Base-by-base conservation (phyloP, 768 basidiomycete genomes). In the Dioszegia aurantiaca region DNA sequence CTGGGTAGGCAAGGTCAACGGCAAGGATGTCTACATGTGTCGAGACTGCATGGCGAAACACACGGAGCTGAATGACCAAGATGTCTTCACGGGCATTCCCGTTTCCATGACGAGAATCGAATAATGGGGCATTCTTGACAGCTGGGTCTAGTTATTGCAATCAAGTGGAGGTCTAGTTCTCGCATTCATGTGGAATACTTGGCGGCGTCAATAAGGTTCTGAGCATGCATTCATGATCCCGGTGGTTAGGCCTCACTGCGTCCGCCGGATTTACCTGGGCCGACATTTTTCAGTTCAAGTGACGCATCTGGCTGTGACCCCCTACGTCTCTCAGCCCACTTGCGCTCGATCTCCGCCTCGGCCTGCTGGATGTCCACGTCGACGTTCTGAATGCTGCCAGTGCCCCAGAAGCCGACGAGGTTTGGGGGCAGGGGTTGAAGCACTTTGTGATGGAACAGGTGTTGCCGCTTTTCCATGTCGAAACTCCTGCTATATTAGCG, bases 381-480 rank as follows among this genome's bases (percentile, higher is more conserved):
- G 2, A 62, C 33, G 44, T 68, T 61, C 4, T 56, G 60, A 17
- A 64, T 54, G 5, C 31, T 48, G 17, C 68, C 68, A 46, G 62
- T 67, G 14, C 71, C 71, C 59, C 59, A 68, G n/a, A 70, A 62
- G 3, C 71, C 71, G 14, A 66, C 64, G 59, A 70, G 65, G 19
- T 53, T 37, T 0, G 72, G 74, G 17, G 68, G 57, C 9, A 77
- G 58, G 1, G 78, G 79, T 40, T 72, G 63, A 36, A 78, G 62
- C 33, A 77, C 69, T 0, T 73, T 74, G 23, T 63, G 72, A 10
- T 74, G 72, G 65, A 79, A 80, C 23, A 71, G 71, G 55, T 78
- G 77, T 64, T 80, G 80, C 10, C 79, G 64, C 55, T 81, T 81
- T 56, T 81, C 80, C 8, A 80, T 62, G 58, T 81, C 79, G 60